phyloP scores from a whole-genome alignment of 176 grass and related monocot genomes.

The Eremochloa ophiuroides region DNA sequence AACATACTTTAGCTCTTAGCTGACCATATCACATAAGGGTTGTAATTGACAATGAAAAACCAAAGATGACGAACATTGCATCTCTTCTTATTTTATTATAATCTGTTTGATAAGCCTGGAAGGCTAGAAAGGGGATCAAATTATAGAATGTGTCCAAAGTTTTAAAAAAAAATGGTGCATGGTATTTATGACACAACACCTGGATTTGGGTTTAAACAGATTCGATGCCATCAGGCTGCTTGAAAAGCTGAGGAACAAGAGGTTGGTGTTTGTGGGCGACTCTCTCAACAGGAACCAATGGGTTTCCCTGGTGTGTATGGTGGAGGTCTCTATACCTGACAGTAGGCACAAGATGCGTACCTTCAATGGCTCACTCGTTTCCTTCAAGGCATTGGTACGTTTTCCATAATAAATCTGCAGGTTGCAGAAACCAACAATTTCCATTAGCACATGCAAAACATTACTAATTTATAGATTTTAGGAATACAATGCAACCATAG shows the following conservation, averaged over 20 bases:
- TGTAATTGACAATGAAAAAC: neutral
- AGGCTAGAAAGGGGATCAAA: neutral
- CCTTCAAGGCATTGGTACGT: slow-evolving; percentile 75
- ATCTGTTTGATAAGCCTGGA: neutral
- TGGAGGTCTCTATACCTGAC: slow-evolving; percentile 57
- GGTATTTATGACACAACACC: neutral
- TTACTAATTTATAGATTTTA: slow-evolving; percentile 16
- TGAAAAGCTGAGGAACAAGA: slow-evolving; percentile 69
- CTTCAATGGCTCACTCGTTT: slow-evolving; percentile 59
- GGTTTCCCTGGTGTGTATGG: slow-evolving; percentile 89
- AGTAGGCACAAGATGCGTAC: slow-evolving; percentile 30
- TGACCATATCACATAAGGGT: neutral
- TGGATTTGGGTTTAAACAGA: slow-evolving; percentile 32
- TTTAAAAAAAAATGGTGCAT: neutral
- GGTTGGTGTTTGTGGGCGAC: slow-evolving; percentile 82
- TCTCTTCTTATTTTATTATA: neutral
- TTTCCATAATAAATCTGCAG: neutral
- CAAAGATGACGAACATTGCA: neutral
- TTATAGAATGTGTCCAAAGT: neutral
- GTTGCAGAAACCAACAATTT: neutral
- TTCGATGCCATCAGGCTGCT: slow-evolving; percentile 62
- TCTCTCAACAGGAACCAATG: slow-evolving; percentile 95
- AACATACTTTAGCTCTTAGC: neutral
- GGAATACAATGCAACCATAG: slow-evolving; percentile 79
- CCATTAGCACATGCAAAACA: neutral